Percentiles rank a stretch among this genome's conserved stretches.
These are phyloP conservation scores for Alternaria longipes DNA, from an alignment of 2,329 filamentous ascomycete species.

Conservation along the genomic window DNA sequence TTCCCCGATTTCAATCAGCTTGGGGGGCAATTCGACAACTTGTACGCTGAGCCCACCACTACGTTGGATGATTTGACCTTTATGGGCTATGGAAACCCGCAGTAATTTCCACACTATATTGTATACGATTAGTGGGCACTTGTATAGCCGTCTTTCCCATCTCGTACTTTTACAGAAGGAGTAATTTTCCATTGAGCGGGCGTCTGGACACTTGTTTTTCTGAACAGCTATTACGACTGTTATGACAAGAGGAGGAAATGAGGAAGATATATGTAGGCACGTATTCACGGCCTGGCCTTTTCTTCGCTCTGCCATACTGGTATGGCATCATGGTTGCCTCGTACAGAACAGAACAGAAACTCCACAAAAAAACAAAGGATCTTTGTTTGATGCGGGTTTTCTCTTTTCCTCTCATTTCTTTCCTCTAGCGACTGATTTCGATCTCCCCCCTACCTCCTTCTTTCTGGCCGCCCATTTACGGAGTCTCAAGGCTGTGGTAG, in stretches of 20 bases:
- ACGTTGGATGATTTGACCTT: constrained; percentile 43
- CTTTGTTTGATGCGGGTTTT: constrained; percentile 36
- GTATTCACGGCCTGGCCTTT: constrained; percentile 24
- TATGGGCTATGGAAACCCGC: constrained; percentile 34
- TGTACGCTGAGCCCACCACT: constrained; percentile 39
- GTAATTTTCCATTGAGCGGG: constrained; percentile 19
- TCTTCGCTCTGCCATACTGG: constrained; percentile 23
- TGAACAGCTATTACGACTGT: constrained; percentile 26
- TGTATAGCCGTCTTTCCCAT: constrained; percentile 30
- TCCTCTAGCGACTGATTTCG: constrained; percentile 36
- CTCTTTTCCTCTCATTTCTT: not conserved
- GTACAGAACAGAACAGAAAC: constrained; percentile 47
- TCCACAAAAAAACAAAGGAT: constrained; percentile 44
- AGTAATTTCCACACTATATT: constrained; percentile 29
- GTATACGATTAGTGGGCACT: constrained; percentile 30
- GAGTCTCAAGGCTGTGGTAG: constrained; percentile 39
- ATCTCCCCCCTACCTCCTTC: constrained; percentile 48
- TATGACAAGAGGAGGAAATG: constrained; percentile 25
- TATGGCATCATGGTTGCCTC: constrained; percentile 24
- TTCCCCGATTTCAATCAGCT: constrained; percentile 53
- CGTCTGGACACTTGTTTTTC: constrained; percentile 24
- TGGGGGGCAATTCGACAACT: constrained; percentile 51
- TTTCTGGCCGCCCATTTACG: constrained; percentile 18
- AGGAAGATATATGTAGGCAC: constrained; percentile 14
- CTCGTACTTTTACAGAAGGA: constrained; percentile 22